Percentiles rank a stretch among this genome's conserved stretches.
Evolutionary conservation across 176 grass and related monocot genomes (phyloP).

Genomic region (Dendrocalamus sinicus): DNA sequence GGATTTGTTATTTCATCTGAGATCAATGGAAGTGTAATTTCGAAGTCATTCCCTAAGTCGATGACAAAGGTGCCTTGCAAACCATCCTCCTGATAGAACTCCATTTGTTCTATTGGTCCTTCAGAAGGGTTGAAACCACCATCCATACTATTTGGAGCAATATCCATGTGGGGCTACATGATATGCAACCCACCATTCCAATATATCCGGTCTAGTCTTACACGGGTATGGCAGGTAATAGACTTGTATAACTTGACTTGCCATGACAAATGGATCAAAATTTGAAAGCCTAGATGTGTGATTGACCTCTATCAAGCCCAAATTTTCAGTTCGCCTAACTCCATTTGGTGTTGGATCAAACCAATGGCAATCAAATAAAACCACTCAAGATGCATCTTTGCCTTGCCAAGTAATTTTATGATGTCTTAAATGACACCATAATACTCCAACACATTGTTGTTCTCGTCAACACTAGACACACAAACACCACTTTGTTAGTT

Average conservation of each 20-base stretch:
- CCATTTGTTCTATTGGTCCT: neutral
- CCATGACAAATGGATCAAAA: too few relatives aligned
- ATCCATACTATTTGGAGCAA: neutral
- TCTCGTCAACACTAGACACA: neutral
- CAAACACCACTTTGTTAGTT: neutral
- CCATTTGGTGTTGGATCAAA: too few relatives aligned
- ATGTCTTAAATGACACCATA: slow-evolving; percentile 17
- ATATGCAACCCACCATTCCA: neutral
- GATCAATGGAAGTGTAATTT: neutral
- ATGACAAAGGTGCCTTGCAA: neutral
- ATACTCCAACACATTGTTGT: neutral
- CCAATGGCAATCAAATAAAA: too few relatives aligned
- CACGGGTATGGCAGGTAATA: neutral
- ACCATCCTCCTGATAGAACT: neutral
- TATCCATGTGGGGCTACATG: neutral
- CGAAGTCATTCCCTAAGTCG: neutral
- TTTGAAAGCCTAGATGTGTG: too few relatives aligned
- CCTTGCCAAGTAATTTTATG: neutral
- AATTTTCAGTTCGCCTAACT: too few relatives aligned
- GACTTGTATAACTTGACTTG: too few relatives aligned
- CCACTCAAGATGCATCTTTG: too few relatives aligned
- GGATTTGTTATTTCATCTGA: neutral
- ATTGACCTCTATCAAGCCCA: too few relatives aligned
- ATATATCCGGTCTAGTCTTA: neutral
- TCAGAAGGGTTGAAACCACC: neutral